These are phyloP conservation scores for Tricladium varicosporioides DNA, from an alignment of 2,329 filamentous ascomycete genomes.

Conservation along the genomic window DNA sequence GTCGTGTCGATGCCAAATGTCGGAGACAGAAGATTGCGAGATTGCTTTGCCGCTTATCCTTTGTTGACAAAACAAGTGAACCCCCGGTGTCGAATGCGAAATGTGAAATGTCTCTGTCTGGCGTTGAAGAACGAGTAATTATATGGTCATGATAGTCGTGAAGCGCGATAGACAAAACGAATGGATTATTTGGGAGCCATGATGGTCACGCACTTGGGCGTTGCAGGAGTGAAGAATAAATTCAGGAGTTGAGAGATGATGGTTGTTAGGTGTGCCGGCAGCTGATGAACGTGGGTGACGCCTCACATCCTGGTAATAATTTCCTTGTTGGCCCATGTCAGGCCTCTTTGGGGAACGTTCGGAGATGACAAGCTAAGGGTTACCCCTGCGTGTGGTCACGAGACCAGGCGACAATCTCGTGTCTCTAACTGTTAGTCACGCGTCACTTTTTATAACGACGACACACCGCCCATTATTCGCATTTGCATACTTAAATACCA, in stretches of 20 bases:
- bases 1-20: constrained; percentile 8
- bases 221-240: background rate
- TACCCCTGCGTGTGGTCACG: background rate
- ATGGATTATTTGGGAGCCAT: constrained; percentile 16
- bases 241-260: constrained; percentile 5
- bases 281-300: background rate
- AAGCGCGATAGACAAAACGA: constrained; percentile 8
- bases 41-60: constrained; percentile 9
- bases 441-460: background rate
- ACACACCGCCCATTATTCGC: background rate
- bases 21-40: constrained; percentile 5
- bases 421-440: background rate
- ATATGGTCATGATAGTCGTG: constrained; percentile 23
- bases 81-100: constrained; percentile 11
- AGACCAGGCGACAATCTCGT: background rate
- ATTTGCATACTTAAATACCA: background rate
- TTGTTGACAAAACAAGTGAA: constrained; percentile 26
- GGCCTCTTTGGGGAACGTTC: background rate
- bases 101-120: constrained; percentile 21
- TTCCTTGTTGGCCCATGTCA: background rate
- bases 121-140: constrained; percentile 15
- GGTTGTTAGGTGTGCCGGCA: too few species aligned
- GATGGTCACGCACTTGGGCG: background rate
- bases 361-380: background rate
- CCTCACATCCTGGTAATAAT: background rate